Conservation (phyloP, 192 early-diverging fungal species). For the Jimgerdemannia flammicorona region DNA sequence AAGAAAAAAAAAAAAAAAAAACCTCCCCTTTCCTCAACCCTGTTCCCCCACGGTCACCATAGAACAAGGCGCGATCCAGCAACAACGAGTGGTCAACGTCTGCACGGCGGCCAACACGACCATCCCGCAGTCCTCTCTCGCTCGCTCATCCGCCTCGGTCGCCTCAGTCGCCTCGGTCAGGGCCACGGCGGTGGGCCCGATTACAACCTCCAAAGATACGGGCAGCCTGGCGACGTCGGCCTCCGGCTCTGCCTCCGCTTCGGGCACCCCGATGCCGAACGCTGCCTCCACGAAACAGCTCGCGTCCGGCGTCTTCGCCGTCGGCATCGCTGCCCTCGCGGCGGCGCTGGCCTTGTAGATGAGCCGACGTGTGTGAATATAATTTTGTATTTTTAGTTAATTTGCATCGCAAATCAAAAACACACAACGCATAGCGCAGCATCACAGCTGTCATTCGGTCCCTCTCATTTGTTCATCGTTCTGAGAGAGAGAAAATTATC, state of each 20-base stretch:
- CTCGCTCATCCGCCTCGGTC: neutral
- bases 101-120: neutral
- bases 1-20: neutral
- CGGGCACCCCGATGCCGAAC: neutral
- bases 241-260: neutral
- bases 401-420: no score
- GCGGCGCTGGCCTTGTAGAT: neutral
- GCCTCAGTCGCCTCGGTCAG: no score
- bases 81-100: neutral
- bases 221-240: neutral
- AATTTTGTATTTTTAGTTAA: no score
- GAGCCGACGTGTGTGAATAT: neutral
- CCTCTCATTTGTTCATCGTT: no score
- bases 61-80: neutral
- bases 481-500: no score
- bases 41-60: neutral
- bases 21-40: no score
- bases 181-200: no score
- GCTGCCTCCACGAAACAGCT: neutral
- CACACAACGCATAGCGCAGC: no score
- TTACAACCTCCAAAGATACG: no score
- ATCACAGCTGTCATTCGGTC: no score
- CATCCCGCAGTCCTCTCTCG: neutral
- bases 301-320: neutral
- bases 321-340: neutral